Percentiles rank a stretch among this genome's conserved stretches.
Evolutionary conservation across 139 green algal genomes (phyloP).

Genomic region (Pseudopediastrum boryanum): DNA sequence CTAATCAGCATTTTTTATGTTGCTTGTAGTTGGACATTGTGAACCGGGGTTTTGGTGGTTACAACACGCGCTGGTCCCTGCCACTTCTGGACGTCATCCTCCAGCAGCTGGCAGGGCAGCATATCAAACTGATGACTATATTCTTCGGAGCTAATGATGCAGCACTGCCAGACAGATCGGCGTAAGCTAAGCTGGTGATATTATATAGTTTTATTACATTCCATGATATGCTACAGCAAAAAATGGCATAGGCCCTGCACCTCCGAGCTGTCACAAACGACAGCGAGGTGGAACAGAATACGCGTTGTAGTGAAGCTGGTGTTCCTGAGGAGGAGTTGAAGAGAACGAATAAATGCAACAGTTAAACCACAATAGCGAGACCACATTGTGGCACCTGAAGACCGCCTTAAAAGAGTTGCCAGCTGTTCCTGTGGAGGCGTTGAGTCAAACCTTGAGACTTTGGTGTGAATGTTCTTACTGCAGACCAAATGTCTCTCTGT

Average conservation of each 20-base stretch:
- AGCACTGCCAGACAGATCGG: slow-evolving; percentile 64
- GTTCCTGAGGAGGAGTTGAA: not conserved
- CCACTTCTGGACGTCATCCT: slow-evolving; percentile 51
- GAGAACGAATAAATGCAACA: not conserved
- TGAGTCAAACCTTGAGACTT: no score
- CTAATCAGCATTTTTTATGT: not conserved
- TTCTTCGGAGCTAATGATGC: slow-evolving; percentile 96
- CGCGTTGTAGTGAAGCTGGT: not conserved
- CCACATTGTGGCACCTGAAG: no score
- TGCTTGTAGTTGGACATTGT: slow-evolving; percentile 69
- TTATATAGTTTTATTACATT: no score
- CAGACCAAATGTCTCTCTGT: no score
- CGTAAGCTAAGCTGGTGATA: no score
- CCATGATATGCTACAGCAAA: no score
- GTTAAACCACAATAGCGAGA: not conserved
- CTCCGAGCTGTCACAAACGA: not conserved
- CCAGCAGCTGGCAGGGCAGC: not conserved
- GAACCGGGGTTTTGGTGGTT: slow-evolving; percentile 85
- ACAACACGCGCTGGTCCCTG: slow-evolving; percentile 88
- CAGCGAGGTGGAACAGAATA: not conserved
- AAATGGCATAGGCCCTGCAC: not conserved
- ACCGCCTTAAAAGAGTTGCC: no score
- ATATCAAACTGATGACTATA: slow-evolving; percentile 63
- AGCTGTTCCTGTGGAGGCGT: no score
- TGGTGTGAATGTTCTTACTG: no score